phyloP scores from a whole-genome alignment of 164 flowering plant species.

The Magnolia sinica region DNA sequence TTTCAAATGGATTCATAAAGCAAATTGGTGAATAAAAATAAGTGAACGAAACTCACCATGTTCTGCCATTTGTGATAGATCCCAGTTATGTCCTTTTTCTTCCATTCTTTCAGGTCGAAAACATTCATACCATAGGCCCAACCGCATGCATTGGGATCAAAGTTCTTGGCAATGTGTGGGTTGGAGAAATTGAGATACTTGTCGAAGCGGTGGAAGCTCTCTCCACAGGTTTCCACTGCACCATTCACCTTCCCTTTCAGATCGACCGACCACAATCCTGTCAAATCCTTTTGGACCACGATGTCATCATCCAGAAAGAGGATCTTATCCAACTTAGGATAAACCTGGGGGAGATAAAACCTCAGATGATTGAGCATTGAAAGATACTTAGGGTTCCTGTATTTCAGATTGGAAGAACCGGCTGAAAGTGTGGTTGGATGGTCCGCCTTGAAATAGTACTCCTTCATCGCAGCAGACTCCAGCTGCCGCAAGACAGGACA shows the following conservation, averaged over 20 bases:
- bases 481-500: constrained; percentile 93
- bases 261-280: constrained; percentile 85
- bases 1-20: neutral
- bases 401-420: constrained; percentile 91
- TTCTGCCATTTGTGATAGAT: constrained; percentile 99
- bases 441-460: constrained; percentile 89
- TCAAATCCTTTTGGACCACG: constrained; percentile 95
- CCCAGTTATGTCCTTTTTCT: constrained; percentile 93
- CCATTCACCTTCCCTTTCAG: constrained; percentile 96
- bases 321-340: constrained; percentile 93
- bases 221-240: constrained; percentile 97
- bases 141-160: constrained; percentile 97
- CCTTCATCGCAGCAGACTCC: constrained; percentile 94
- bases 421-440: constrained; percentile 81
- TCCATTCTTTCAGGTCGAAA: constrained; percentile 93
- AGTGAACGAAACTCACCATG: constrained; percentile 50
- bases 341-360: constrained; percentile 95
- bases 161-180: constrained; percentile 78
- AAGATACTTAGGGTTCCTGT: constrained; percentile 95
- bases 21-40: neutral
- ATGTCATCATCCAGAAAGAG: constrained; percentile 98
- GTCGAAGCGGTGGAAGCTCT: constrained; percentile 96
- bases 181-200: constrained; percentile 95
- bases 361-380: constrained; percentile 97
- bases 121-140: constrained; percentile 99